Base-by-base conservation (phyloP, 2,329 filamentous ascomycete species). In the Cladorrhinum sp. region DNA sequence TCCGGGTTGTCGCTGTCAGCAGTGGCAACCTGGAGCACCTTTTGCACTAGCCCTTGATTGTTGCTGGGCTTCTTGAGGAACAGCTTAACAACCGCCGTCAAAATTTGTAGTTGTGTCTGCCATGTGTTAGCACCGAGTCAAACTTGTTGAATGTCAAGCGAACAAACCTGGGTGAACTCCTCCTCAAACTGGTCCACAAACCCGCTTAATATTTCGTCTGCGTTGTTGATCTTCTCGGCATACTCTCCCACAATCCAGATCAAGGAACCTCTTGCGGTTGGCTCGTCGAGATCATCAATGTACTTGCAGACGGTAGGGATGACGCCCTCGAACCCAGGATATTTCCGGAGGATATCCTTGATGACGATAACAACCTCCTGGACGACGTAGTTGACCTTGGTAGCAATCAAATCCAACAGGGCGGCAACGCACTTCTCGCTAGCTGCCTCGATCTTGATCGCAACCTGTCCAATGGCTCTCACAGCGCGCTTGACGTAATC, bases 181-280 rank as follows among this genome's bases (percentile, higher is more conserved):
- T 98, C 95, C 74, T 90, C 90, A 74, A 99, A 98, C 0, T 87
- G 89, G 59, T 98, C 95, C 12, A 97, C 94, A 71, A 99, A 99
- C 18, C 90, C 88, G 57, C 87, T 83, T 62, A 99, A 77, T 64
- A 99, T 98, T 68, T 98, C 92, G 65, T 93, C 92, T n/a, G 95
- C 95, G 70, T 99, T 98, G 78, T 86, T 96, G 71, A 99, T 99
- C 82, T 99, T 99, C 79, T 99, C 95, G 0, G 95, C 95, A 73
- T 99, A 99, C 74, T 99, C 95, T 68, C 95, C 95, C 5, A 99
- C 94, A 67, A 99, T 98, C 95, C 95, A 99, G 71, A 99, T 98
- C 62, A 99, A 79, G 21, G 94, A 90, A 2, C 90, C 93, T 70
- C 95, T 83, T 6, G 95, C 95, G 69, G 92, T 88, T 1, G 94